Base-by-base conservation (phyloP, 2,329 filamentous ascomycete species). In the Pestalotiopsis sp. region DNA sequence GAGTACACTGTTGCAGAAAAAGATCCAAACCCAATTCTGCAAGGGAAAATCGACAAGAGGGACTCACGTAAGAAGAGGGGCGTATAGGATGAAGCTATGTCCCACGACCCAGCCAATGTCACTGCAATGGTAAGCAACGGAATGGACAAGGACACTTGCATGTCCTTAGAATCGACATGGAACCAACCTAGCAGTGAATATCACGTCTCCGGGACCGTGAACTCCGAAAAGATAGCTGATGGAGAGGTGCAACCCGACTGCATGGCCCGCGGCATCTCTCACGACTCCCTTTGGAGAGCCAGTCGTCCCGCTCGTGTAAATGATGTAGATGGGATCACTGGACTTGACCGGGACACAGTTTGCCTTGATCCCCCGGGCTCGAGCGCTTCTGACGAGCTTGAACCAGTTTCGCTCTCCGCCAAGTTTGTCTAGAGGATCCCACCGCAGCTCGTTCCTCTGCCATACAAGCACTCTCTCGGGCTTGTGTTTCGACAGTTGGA, bases 41-140 rank as follows among this genome's bases (percentile, higher is more conserved):
- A 9, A n/a, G 17, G n/a, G 1, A 2, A 23, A n/a, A 20, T 2
- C 20, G 45, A 0, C 31, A 9, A 31, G n/a, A 52, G 1, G 17
- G 7, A 52, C 45, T 0, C 3, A 52, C 45, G 92, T 89, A 1
- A 98, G 87, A 5, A 98, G 87, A 13, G 95, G 95, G 4, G 90
- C 95, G 76, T 98, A 98, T 13, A 97, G 84, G 71, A 97, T 97
- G 78, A 96, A 98, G 5, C 90, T 92, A 77, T 94, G 90, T 2
- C 93, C 93, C 0, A 96, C 93, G 0, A 95, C 93, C 95, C 95
- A 98, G 40, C 95, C 95, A 68, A 98, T 95, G 76, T 98, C 95
- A 66, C 68, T 69, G 69, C 60, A 68, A 20, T 20, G 3, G n/a
- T 52, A 7, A 52, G 45, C 7, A 38, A 12, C 3, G 25, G 4